A percentile compares a stretch with the other conserved stretches of the same genome.
Conservation (phyloP, 1,139 yeast species). For the Zygotorulaspora mrakii region DNA sequence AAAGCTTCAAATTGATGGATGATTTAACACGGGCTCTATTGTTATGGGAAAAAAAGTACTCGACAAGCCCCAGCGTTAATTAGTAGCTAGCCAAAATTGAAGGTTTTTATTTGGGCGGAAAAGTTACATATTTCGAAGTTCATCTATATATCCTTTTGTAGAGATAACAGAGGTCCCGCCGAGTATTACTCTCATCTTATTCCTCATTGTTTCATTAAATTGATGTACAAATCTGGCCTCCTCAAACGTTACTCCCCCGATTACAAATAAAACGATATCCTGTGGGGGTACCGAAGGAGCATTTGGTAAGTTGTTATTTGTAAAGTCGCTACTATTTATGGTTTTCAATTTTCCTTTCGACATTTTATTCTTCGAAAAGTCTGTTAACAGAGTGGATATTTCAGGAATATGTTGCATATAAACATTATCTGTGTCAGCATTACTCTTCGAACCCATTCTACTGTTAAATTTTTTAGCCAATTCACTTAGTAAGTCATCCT, state of each 20-base stretch:
- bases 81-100: slow-evolving; percentile 5
- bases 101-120: neutral
- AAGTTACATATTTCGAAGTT: slow-evolving; percentile 14
- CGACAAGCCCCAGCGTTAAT: slow-evolving; percentile 20
- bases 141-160: slow-evolving; percentile 51
- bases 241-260: slow-evolving; percentile 91
- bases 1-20: slow-evolving; percentile 64
- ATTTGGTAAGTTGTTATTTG: slow-evolving; percentile 20
- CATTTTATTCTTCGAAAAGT: slow-evolving; percentile 49
- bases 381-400: slow-evolving; percentile 51
- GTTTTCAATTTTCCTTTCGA: slow-evolving; percentile 49
- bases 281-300: slow-evolving; percentile 45
- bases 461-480: slow-evolving; percentile 35
- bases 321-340: slow-evolving; percentile 42
- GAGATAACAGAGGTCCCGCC: slow-evolving; percentile 77
- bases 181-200: slow-evolving; percentile 54
- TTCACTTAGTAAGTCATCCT: slow-evolving; percentile 35
- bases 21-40: slow-evolving; percentile 62
- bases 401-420: slow-evolving; percentile 76
- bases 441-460: slow-evolving; percentile 20
- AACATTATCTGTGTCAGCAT: slow-evolving; percentile 45
- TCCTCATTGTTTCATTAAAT: slow-evolving; percentile 49
- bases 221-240: slow-evolving; percentile 82
- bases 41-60: slow-evolving; percentile 70
- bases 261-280: slow-evolving; percentile 73